A percentile compares a stretch with the other conserved stretches of the same genome.
phyloP scores from a whole-genome alignment of 352 stramenopile species.

The Elongisporangium anandrum region DNA sequence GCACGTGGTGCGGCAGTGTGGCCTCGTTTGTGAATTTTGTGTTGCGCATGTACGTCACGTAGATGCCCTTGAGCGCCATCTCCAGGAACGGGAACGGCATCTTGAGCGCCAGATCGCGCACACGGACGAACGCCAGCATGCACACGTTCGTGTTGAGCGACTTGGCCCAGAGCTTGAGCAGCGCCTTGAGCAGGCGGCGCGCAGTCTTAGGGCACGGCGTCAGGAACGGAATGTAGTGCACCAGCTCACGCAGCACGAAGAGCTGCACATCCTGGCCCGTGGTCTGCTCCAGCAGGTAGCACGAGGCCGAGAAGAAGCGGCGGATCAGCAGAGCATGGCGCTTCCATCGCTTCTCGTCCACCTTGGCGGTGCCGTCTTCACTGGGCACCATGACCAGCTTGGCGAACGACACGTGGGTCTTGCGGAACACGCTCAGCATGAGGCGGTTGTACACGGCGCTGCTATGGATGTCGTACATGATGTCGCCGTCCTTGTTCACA shows the following conservation, averaged over 20 bases:
- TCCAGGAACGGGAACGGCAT: slow-evolving; percentile 97
- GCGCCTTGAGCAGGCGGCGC: slow-evolving; percentile 67
- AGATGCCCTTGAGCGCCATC: slow-evolving; percentile 93
- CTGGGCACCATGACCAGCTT: slow-evolving; percentile 62
- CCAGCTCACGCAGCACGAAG: slow-evolving; percentile 81
- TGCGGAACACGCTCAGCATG: slow-evolving; percentile 92
- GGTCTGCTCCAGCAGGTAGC: slow-evolving; percentile 90
- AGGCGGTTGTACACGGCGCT: slow-evolving; percentile 94
- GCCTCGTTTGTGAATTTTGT: slow-evolving; percentile 93
- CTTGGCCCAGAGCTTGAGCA: slow-evolving; percentile 86
- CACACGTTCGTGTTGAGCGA: slow-evolving; percentile 73
- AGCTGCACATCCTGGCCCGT: slow-evolving; percentile 71
- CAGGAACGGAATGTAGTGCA: slow-evolving; percentile 70
- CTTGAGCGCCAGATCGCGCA: slow-evolving; percentile 92
- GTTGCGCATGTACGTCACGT: slow-evolving; percentile 95
- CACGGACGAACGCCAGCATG: slow-evolving; percentile 94
- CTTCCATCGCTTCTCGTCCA: slow-evolving; percentile 80
- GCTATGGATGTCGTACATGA: slow-evolving; percentile 91
- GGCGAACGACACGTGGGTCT: slow-evolving; percentile 84
- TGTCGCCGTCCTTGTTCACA: slow-evolving; percentile 60
- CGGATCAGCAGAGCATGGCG: slow-evolving; percentile 81
- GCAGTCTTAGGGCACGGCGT: slow-evolving; percentile 66
- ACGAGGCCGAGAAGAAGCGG: slow-evolving; percentile 90
- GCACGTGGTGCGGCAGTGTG: slow-evolving; percentile 73
- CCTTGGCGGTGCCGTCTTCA: slow-evolving; percentile 25